These are phyloP conservation scores for Raphanus hybrid DNA, from an alignment of 441 rosid genomes.

Conservation along the genomic window DNA sequence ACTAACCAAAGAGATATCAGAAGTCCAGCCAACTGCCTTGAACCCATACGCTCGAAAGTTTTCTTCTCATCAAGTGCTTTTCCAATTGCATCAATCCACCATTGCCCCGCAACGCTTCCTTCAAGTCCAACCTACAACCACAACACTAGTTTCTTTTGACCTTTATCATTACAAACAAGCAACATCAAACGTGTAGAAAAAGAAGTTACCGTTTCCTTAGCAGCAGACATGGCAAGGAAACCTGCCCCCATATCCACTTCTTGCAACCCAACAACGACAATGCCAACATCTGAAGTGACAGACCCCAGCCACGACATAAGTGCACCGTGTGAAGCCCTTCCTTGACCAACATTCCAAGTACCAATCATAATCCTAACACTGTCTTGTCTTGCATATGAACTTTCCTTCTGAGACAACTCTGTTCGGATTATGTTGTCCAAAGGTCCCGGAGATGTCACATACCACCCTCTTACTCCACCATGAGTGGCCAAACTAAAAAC, in stretches of 20 bases:
- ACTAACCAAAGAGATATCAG: conserved; percentile 88
- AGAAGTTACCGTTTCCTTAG: conserved; percentile 84
- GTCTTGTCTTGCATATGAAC: conserved; percentile 57
- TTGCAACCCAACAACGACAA: conserved; percentile 89
- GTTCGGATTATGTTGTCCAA: conserved; percentile 69
- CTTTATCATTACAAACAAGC: neutral
- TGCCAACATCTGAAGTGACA: conserved; percentile 82
- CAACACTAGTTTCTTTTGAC: neutral
- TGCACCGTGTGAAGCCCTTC: conserved; percentile 82
- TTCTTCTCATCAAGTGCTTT: conserved; percentile 80
- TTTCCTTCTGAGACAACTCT: conserved; percentile 68
- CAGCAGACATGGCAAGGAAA: conserved; percentile 98
- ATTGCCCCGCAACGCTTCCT: conserved; percentile 91
- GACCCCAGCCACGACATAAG: conserved; percentile 90
- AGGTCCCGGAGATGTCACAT: conserved; percentile 85
- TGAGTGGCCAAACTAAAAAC: conserved; percentile 91
- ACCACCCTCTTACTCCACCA: conserved; percentile 98
- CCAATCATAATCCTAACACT: conserved; percentile 74
- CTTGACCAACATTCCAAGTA: conserved; percentile 99
- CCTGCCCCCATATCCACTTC: conserved; percentile 99
- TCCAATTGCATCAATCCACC: conserved; percentile 95
- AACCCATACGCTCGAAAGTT: conserved; percentile 94
- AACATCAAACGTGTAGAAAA: conserved; percentile 3
- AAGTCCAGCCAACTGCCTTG: conserved; percentile 92
- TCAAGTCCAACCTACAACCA: conserved; percentile 93